Percentiles rank a stretch among this genome's conserved stretches.
phyloP scores from a whole-genome alignment of 345 rosid species.

The Aethionema arabicum region DNA sequence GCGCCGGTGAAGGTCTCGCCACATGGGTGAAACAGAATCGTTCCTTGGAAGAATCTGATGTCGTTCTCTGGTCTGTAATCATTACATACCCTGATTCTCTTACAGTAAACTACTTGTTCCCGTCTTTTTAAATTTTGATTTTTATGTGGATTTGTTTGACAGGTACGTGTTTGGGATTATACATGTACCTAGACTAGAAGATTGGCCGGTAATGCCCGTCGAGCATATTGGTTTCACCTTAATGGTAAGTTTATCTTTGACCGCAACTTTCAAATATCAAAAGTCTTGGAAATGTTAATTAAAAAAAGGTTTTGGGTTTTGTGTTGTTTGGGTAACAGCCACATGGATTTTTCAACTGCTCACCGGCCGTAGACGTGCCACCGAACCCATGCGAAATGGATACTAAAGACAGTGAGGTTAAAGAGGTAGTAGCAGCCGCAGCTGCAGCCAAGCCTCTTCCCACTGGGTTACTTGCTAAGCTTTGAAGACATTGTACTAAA shows the following conservation, averaged over 20 bases:
- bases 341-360: constrained; percentile 94
- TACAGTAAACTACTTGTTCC: constrained; percentile 1
- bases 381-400: constrained; percentile 76
- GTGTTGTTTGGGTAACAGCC: constrained; percentile 64
- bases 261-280: neutral
- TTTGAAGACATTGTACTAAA: constrained; percentile 40
- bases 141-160: constrained; percentile 11
- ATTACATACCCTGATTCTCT: neutral
- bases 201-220: constrained; percentile 94
- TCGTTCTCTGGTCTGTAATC: constrained; percentile 74
- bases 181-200: constrained; percentile 88
- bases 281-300: neutral
- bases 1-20: constrained; percentile 77
- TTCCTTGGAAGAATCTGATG: constrained; percentile 69
- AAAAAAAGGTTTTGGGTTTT: neutral
- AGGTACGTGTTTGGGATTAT: constrained; percentile 94
- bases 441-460: constrained; percentile 42
- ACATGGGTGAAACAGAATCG: constrained; percentile 89
- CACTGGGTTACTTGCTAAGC: constrained; percentile 62
- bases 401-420: constrained; percentile 56
- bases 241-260: constrained; percentile 47
- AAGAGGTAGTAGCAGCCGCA: constrained; percentile 41
- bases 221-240: constrained; percentile 83
- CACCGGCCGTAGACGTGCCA: constrained; percentile 93
- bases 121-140: neutral